Base-by-base conservation (phyloP, 2,329 filamentous ascomycete genomes). In the Plenodomus lindquistii region DNA sequence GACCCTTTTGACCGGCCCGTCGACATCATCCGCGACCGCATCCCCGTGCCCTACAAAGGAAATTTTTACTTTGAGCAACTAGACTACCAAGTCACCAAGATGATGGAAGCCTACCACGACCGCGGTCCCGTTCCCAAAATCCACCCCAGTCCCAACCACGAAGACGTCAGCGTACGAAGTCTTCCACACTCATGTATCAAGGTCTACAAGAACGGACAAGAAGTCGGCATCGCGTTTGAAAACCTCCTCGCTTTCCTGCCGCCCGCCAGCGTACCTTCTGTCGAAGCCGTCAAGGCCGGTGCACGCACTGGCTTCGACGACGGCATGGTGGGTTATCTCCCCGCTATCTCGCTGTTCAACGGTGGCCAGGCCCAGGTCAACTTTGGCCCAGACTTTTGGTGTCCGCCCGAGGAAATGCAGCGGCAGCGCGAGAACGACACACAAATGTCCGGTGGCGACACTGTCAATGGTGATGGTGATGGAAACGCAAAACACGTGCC, bases 381-480 rank as follows among this genome's bases (percentile, higher is more conserved):
- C 72, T 97, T 99, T 67, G 93, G 94, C 1, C 91, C 91, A 0
- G 81, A 94, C 24, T 97, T 96, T 77, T 97, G 92, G 91, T 88
- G 80, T 67, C 90, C 91, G 15, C 92, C 92, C 0, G 80, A 84
- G 2, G 80, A 81, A 37, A 80, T 83, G 75, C 59, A 73, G 72
- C 42, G 72, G 59, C 42, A 74, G 68, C 55, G 69, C 54, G 59
- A 68, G 50, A 61, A 60, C 31, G 67, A 70, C 24, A 62, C 60
- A 2, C 56, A 68, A 2, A 69, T 71, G 66, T 50, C 46, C n/a
- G 63, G 58, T 4, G 55, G 39, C 42, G 55, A 57, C 24, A 42
- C 47, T 38, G 22, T 43, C 13, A 31, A 31, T 4, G 11, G 11
- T 15, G 27, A 31, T n/a, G n/a, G n/a, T n/a, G n/a, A n/a, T n/a